Evolutionary conservation across 164 flowering plant species (phyloP), one percentile per base, ranked within the genome.

Genomic region (Tetracentron sinense): DNA sequence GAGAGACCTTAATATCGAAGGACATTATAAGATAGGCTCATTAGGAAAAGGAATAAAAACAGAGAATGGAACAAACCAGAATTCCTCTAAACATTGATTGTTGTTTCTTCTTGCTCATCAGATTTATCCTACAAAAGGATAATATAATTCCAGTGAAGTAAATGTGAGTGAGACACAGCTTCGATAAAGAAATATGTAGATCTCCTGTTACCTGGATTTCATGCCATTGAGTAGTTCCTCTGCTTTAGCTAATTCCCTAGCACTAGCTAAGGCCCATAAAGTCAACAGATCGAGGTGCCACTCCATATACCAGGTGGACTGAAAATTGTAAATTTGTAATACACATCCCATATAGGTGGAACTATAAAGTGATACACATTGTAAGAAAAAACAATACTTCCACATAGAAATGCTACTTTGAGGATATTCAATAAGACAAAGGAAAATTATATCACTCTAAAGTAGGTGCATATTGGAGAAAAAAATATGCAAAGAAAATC

Each of bases 251-350:
- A 62, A n/a, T 71, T 80, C 79, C 42, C 85, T 79, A 17, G 78
- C 56, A 58, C 47, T 54, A 27, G 92, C 79, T 74, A 92, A 75
- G 47, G 89, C 90, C 98, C 96, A 90, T 52, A 84, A n/a, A n/a
- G n/a, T n/a, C n/a, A n/a, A n/a, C n/a, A n/a, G n/a, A n/a, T n/a
- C n/a, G n/a, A n/a, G n/a, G n/a, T 60, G 91, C 96, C 91, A 92
- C 61, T 88, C 96, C 20, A 78, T 20, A 72, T 75, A 70, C 98
- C 98, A 92, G 48, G 63, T 64, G 12, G 75, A 69, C 98, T 92
- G 74, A 63, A 52, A 30, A 50, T 57, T 38, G 14, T 33, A 38
- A n/a, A n/a, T n/a, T n/a, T n/a, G 1, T 21, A 55, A 19, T 2
- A 29, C 56, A 19, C 14, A 67, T 57, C 35, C n/a, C 58, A 21